Evolutionary conservation across 805 yeast genomes (phyloP).

Genomic region (Saturnispora sanitii): DNA sequence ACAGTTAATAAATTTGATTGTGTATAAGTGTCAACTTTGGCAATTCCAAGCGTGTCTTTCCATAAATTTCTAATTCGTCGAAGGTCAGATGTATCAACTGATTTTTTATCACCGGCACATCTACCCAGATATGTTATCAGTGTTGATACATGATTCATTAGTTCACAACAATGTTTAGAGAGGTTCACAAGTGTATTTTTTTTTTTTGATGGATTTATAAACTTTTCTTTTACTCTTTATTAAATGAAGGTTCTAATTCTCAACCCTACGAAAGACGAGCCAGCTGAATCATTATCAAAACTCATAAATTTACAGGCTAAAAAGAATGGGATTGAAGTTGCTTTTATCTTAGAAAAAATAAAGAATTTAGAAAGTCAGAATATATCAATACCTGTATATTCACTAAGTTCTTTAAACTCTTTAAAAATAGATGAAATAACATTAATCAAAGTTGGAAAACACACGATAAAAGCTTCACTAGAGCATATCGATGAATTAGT

Average conservation of each 20-base stretch:
- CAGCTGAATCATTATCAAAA: neutral
- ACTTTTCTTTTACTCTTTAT: neutral
- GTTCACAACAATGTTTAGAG: neutral
- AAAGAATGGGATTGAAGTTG: constrained; percentile 3
- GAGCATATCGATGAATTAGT: neutral
- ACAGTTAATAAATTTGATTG: neutral
- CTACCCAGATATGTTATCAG: constrained; percentile 5
- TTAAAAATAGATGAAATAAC: neutral
- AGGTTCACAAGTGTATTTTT: neutral
- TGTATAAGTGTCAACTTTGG: neutral
- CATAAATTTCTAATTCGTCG: constrained; percentile 6
- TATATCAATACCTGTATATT: constrained; percentile 1
- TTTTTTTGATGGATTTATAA: neutral
- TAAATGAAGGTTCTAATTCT: constrained; percentile 4
- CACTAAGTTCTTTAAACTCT: neutral
- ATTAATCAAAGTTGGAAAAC: neutral
- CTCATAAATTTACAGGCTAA: constrained; percentile 1
- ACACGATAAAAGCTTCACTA: neutral
- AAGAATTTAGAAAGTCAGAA: neutral
- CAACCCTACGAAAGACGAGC: constrained; percentile 1
- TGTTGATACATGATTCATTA: constrained; percentile 4
- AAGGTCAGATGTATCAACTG: neutral
- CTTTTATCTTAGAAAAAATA: neutral
- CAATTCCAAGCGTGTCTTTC: constrained; percentile 6
- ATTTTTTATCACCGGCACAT: neutral